Base-by-base conservation (phyloP, 768 basidiomycete species). In the Leccinum incarnatum region DNA sequence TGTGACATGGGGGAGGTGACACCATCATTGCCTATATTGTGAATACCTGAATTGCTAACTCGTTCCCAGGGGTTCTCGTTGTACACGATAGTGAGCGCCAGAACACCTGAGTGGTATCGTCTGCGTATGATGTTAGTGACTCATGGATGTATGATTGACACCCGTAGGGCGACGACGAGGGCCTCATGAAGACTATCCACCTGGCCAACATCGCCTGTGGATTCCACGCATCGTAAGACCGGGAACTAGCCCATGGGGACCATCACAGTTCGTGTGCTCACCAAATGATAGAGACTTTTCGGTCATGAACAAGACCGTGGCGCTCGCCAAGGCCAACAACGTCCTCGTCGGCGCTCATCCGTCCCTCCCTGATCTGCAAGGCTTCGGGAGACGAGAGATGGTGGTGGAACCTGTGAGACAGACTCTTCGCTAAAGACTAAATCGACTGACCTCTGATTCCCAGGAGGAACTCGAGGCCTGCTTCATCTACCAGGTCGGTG, bases 261-360 rank as follows among this genome's bases (percentile, higher is more conserved):
- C 17, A 14, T 17, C 36, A 7, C 15, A 6, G 6, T 17, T 17
- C 37, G 37, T 9, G 42, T 42, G 10, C 42, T 42, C 42, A 42
- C 42, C 42, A 6, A 32, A 54, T n/a, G 53, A 4, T 17, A 83
- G 84, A 0, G 86, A 88, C 67, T 86, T 86, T 62, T 76, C 81
- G 0, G 78, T 87, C 51, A 89, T 89, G 87, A 76, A 82, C 61
- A 75, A 80, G 65, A 88, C 86, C 0, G 84, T 87, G 2, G 57
- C 60, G 1, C 74, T 85, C 4, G 87, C 87, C 2, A 86, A 86
- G 62, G 64, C 71, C 36, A 75, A 86, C 65, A 75, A 75, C 21
- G 84, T 88, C 29, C 72, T 75, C 27, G 77, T 86, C n/a, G 87
- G 88, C 0, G 87, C 87, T 8, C 87, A 88, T 63, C 87, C 87